These are phyloP conservation scores for Leishmania braziliensis DNA, from an alignment of 208 protist genomes.

Conservation along the genomic window DNA sequence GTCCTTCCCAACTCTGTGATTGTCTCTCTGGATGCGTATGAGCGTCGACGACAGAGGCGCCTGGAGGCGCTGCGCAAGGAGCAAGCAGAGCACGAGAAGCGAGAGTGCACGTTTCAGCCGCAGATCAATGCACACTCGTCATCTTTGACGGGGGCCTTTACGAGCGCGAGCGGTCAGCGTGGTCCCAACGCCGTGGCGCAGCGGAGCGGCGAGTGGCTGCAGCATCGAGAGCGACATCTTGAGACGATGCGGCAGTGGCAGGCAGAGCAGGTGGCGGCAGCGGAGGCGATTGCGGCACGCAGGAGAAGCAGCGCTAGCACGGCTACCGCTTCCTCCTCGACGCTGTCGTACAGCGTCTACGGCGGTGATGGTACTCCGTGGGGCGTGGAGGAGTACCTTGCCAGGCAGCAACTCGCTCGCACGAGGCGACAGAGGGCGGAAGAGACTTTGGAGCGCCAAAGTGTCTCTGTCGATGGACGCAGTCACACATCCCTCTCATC, in stretches of 20 bases:
- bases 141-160: not conserved
- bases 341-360: constrained; percentile 14
- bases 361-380: constrained; percentile 25
- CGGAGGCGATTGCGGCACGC: constrained; percentile 7
- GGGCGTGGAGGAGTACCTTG: constrained; percentile 27
- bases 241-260: constrained; percentile 41
- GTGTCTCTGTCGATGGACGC: not conserved
- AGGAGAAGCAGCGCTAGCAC: constrained; percentile 15
- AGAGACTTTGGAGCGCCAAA: not conserved
- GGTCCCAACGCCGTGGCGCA: constrained; percentile 30
- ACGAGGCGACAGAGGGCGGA: constrained; percentile 11
- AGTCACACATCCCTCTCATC: not conserved
- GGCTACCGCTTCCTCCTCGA: not conserved
- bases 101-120: constrained; percentile 64
- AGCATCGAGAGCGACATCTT: constrained; percentile 44
- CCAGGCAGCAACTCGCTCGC: constrained; percentile 24
- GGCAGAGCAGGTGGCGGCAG: constrained; percentile 35
- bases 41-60: constrained; percentile 44
- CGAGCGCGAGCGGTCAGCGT: not conserved
- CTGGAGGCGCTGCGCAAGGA: constrained; percentile 41
- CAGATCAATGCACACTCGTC: constrained; percentile 6
- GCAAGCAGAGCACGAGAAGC: constrained; percentile 36
- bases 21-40: constrained; percentile 45
- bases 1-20: constrained; percentile 34
- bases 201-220: constrained; percentile 47